phyloP scores from a whole-genome alignment of 2,329 filamentous ascomycete species.

The Colletotrichum sp. region DNA sequence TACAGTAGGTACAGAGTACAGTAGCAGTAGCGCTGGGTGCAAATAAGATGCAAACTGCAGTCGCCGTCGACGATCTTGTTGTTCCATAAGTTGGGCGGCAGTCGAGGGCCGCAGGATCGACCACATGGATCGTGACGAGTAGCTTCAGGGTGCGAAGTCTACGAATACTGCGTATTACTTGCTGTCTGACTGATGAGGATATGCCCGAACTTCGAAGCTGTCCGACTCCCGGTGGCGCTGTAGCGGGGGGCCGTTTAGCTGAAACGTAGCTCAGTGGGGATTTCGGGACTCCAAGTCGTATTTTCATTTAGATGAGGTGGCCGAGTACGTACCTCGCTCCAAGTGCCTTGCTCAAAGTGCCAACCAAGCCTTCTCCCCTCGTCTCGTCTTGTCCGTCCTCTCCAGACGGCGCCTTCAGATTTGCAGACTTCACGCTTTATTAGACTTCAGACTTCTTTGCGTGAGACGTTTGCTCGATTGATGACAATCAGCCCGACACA shows the following conservation, averaged over 20 bases:
- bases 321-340: neutral
- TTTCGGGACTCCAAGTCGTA: neutral
- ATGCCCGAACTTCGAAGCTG: neutral
- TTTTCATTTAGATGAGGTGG: slow-evolving; percentile 9
- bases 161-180: too few species aligned
- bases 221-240: slow-evolving; percentile 6
- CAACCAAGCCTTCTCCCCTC: neutral
- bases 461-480: slow-evolving; percentile 1
- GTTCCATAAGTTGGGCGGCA: neutral
- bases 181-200: neutral
- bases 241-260: slow-evolving; percentile 14
- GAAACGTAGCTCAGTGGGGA: slow-evolving; percentile 17
- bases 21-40: too few species aligned
- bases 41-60: neutral
- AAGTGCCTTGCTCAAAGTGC: neutral
- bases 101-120: slow-evolving; percentile 9
- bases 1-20: too few species aligned
- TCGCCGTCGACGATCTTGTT: neutral
- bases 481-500: neutral
- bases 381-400: neutral
- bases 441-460: neutral
- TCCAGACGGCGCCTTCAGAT: neutral
- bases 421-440: neutral
- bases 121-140: slow-evolving; percentile 13
- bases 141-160: neutral